phyloP scores from a whole-genome alignment of 139 green algal species.

The Volvox africanus region DNA sequence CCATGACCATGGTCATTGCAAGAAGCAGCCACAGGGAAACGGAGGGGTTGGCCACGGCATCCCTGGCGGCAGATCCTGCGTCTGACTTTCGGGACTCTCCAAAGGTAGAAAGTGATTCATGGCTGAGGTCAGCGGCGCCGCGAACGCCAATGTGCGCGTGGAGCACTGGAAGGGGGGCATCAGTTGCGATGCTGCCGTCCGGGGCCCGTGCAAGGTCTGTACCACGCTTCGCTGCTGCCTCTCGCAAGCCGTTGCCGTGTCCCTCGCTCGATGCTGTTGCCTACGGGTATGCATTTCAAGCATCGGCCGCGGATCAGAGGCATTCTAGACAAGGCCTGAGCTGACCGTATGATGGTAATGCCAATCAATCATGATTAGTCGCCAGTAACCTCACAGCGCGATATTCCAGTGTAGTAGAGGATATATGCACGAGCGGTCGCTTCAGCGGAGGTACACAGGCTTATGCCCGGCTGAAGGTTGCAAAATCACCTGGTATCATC shows the following conservation, averaged over 20 bases:
- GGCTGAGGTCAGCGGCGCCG: not conserved
- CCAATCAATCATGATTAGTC: not conserved
- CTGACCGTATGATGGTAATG: not conserved
- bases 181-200: conserved; percentile 8
- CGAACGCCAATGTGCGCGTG: conserved; percentile 8
- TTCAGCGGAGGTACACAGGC: not conserved
- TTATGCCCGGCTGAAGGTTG: not conserved
- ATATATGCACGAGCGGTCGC: too few species aligned
- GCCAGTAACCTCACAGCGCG: not conserved
- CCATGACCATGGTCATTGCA: conserved; percentile 81
- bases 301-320: not conserved
- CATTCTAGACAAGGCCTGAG: not conserved
- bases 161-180: conserved; percentile 6
- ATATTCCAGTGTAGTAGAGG: not conserved
- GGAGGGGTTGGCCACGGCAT: not conserved
- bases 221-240: conserved; percentile 9
- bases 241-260: not conserved
- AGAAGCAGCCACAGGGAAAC: conserved; percentile 60
- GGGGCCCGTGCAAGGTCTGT: conserved; percentile 15
- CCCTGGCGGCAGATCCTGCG: not conserved
- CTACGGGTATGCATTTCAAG: not conserved
- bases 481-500: not conserved
- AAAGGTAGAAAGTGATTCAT: not conserved
- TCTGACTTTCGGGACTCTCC: not conserved
- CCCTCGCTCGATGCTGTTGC: not conserved